These are phyloP conservation scores for Chaetomium fimeti DNA, from an alignment of 495 filamentous ascomycete species.

Conservation along the genomic window DNA sequence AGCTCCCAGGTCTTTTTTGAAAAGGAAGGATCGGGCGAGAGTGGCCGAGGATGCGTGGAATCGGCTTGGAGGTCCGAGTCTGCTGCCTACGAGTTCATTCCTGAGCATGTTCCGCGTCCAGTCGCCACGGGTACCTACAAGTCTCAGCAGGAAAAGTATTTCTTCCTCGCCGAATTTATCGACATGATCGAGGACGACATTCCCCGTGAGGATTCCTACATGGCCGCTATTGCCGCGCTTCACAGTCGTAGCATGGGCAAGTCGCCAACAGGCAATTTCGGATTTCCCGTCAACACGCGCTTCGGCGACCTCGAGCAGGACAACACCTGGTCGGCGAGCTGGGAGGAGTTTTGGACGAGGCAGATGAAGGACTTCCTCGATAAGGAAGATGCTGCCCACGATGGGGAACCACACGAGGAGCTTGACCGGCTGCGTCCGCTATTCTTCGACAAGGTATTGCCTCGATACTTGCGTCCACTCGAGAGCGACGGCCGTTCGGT, in stretches of 20 bases:
- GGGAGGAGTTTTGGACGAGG: conserved; percentile 45
- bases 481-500: conserved; percentile 43
- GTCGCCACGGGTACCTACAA: conserved; percentile 27
- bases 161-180: conserved; percentile 29
- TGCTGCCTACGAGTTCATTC: conserved; percentile 27
- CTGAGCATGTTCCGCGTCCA: conserved; percentile 30
- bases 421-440: conserved; percentile 20
- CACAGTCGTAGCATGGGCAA: conserved; percentile 39
- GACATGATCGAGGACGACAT: conserved; percentile 33
- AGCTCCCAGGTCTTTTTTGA: conserved; percentile 25
- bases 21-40: conserved; percentile 22
- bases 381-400: conserved; percentile 22
- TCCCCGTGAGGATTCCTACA: conserved; percentile 27
- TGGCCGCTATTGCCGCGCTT: conserved; percentile 41
- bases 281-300: conserved; percentile 51
- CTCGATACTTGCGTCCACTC: conserved; percentile 39
- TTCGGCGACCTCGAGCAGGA: conserved; percentile 44
- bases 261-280: conserved; percentile 52
- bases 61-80: conserved; percentile 23
- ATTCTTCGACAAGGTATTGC: conserved; percentile 41
- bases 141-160: conserved; percentile 25
- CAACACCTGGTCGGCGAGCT: conserved; percentile 45
- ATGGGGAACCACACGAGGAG: conserved; percentile 21
- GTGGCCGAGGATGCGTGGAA: conserved; percentile 19
- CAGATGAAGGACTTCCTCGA: conserved; percentile 29